Conservation (phyloP, 768 basidiomycete genomes). For the Collybiopsis luxurians region DNA sequence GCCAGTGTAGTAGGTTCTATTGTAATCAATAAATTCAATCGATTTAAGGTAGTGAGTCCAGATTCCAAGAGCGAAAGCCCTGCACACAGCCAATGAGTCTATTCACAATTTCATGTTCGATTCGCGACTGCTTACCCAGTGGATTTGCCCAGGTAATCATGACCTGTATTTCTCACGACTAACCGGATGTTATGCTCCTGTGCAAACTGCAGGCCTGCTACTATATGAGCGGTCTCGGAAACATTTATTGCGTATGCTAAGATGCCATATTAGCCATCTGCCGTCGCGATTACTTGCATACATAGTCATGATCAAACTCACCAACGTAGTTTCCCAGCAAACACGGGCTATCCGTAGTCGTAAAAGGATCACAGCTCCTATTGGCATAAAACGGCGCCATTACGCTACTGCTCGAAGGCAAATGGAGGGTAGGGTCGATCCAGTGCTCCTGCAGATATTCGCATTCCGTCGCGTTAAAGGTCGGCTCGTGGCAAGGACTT, state of each 20-base stretch:
- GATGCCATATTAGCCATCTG: too few species aligned
- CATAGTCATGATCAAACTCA: too few species aligned
- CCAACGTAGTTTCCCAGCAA: neutral
- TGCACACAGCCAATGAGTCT: too few species aligned
- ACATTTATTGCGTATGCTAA: neutral
- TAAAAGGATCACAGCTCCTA: neutral
- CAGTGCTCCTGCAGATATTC: neutral
- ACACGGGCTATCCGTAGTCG: neutral
- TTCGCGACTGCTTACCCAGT: too few species aligned
- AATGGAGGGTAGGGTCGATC: too few species aligned
- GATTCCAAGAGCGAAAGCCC: neutral
- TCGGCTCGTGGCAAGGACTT: neutral
- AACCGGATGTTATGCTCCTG: conserved; percentile 16
- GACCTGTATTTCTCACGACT: conserved; percentile 13
- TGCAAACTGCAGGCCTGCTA: conserved; percentile 19
- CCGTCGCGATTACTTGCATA: too few species aligned
- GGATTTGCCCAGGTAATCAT: conserved; percentile 14
- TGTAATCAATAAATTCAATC: neutral
- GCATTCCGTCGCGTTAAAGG: neutral
- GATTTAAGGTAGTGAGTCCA: neutral
- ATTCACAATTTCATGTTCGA: too few species aligned
- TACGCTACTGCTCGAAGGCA: too few species aligned
- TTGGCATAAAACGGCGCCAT: neutral
- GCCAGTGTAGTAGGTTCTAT: neutral
- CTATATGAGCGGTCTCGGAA: conserved; percentile 10